phyloP scores from a whole-genome alignment of 1,284 basidiomycete genomes.

The Peniophora sp. region DNA sequence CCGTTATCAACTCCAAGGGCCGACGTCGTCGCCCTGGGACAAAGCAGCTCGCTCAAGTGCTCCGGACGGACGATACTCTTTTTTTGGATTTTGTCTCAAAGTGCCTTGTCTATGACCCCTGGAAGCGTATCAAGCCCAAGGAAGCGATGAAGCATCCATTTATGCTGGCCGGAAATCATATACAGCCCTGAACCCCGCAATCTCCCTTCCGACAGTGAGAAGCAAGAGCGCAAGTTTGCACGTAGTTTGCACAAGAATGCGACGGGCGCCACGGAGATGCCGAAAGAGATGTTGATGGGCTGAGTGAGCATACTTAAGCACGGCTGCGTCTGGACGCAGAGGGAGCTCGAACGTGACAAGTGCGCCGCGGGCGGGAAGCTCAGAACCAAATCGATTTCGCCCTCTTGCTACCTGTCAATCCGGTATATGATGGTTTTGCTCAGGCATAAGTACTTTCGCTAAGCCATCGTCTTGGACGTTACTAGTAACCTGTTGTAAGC shows the following conservation, averaged over 20 bases:
- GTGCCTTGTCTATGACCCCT: conserved; percentile 97
- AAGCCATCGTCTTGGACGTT: too few species aligned
- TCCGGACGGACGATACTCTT: conserved; percentile 84
- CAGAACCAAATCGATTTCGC: too few species aligned
- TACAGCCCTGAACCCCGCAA: conserved; percentile 30
- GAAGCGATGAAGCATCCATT: conserved; percentile 90
- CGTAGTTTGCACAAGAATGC: conserved; percentile 33
- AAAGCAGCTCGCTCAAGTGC: conserved; percentile 83
- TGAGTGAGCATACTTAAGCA: conserved; percentile 77
- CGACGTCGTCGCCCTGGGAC: conserved; percentile 85
- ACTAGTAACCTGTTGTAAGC: too few species aligned
- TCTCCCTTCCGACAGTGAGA: not conserved
- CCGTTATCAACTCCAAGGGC: conserved; percentile 96
- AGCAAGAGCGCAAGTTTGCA: conserved; percentile 5
- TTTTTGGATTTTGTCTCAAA: conserved; percentile 92
- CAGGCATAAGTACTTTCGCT: too few species aligned
- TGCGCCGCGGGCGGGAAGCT: conserved; percentile 47
- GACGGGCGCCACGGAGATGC: conserved; percentile 61
- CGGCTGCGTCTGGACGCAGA: conserved; percentile 52
- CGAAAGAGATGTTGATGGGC: conserved; percentile 80
- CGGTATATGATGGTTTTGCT: too few species aligned
- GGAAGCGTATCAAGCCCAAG: conserved; percentile 91
- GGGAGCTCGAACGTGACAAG: conserved; percentile 39
- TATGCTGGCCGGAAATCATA: conserved; percentile 62
- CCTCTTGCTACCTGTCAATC: too few species aligned